Evolutionary conservation across 1,284 basidiomycete genomes (phyloP), one percentile per base, ranked within the genome.

Genomic region (Lignosus rhinocerotis): DNA sequence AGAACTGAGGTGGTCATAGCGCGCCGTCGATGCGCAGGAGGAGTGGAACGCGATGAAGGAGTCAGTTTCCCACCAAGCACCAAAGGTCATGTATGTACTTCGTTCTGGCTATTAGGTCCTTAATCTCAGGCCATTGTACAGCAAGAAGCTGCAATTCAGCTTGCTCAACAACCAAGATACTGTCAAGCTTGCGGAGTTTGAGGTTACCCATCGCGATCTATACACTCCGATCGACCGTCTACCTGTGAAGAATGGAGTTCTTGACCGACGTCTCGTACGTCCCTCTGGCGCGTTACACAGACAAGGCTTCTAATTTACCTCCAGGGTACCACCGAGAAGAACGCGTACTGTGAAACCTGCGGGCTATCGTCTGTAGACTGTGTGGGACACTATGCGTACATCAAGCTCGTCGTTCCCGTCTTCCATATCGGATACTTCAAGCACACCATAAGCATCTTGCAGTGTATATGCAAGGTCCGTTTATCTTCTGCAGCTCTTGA

Each of bases 371-470:
- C 94, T 58, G 92, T 95, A 2, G 94, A 98, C 65, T 99, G 97
- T 72, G 96, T 98, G 6, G 97, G 97, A 1, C 96, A 98, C 74
- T 98, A 96, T 73, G 96, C 95, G 7, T 97, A 96, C 76, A 96
- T 98, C 78, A 96, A 96, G 75, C 85, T 99, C 38, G 88, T 92
- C 33, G 87, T 99, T 12, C 96, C 96, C 0, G 96, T 98, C 12
- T 99, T 98, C 71, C 96, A 99, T 72, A 94, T 98, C 63, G 97
- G 97, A 14, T 99, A 94, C 78, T 98, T 99, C 80, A 94, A 96
- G 70, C 94, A 98, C 63, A 93, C 90, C 12, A 94, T 99, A 59
- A 85, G 86, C 47, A 93, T 99, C 67, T 81, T 99, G 0, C 97
- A 99, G 73, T 92, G 92, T 69, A 94, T 98, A 67, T 98, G 96